Percentiles rank a stretch among this genome's conserved stretches.
These are phyloP conservation scores for Xylariales sp. DNA, from an alignment of 2,329 filamentous ascomycete species.

Conservation along the genomic window DNA sequence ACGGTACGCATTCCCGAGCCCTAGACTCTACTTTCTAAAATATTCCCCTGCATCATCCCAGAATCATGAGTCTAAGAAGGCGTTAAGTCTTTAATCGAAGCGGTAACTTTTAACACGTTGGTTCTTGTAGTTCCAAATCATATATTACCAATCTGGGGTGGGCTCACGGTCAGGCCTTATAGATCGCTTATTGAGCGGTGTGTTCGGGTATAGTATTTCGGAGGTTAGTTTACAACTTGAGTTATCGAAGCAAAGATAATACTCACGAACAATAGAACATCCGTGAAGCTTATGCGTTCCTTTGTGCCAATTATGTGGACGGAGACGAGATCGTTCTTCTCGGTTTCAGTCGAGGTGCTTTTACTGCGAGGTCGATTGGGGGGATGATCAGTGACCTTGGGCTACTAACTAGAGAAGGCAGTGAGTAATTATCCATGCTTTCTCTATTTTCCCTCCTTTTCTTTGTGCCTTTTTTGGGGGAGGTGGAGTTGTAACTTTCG, in stretches of 20 bases:
- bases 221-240: conserved; percentile 54
- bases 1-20: conserved; percentile 40
- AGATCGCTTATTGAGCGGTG: conserved; percentile 65
- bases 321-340: conserved; percentile 68
- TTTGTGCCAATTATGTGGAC: conserved; percentile 70
- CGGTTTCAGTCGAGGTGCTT: conserved; percentile 69
- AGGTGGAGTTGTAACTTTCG: no score
- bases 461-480: no score
- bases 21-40: no score
- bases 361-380: conserved; percentile 67
- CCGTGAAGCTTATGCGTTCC: conserved; percentile 71
- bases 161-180: conserved; percentile 63
- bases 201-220: conserved; percentile 65
- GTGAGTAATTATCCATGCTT: neutral
- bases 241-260: neutral
- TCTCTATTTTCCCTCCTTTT: no score
- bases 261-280: conserved; percentile 55
- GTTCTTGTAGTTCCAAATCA: conserved; percentile 60
- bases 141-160: conserved; percentile 71
- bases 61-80: neutral
- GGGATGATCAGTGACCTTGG: conserved; percentile 64
- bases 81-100: neutral
- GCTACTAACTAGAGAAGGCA: conserved; percentile 63
- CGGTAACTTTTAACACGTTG: neutral
- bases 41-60: neutral